Evolutionary conservation across 768 basidiomycete species (phyloP), one percentile per base, ranked within the genome.

Genomic region (Lactifluus hygrophoroides): DNA sequence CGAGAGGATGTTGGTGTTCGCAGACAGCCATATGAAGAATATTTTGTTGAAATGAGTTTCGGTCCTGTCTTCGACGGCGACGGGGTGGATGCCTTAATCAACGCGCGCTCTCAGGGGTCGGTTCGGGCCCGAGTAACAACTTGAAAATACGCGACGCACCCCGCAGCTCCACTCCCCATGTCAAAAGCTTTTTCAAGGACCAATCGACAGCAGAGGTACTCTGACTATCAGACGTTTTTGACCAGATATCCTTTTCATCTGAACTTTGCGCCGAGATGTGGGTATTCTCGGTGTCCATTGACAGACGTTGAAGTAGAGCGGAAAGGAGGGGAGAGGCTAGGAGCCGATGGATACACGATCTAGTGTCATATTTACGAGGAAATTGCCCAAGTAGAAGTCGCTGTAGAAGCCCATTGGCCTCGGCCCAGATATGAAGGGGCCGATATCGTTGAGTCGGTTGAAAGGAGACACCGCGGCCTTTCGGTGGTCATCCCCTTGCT

Each of bases 11-110:
- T 75, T 74, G 58, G 70, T 68, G 63, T 76, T 75, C 13, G 66
- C 65, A 5, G 74, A 74, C 16, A 76, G 48, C 73, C 72, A 76
- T 45, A 76, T 66, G 61, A 71, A 76, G 66, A 75, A 76, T 17
- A 74, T 69, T 52, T 74, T 75, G 67, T 64, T 68, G 64, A 71
- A 75, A 46, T 73, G 70, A 1, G 65, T 73, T 59, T 75, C 73
- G n/a, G 69, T 69, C 9, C 73, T 66, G 38, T 74, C 65, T 30
- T 71, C 62, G 8, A 63, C 52, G 4, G 68, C 57, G 1, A 74
- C 72, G 2, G 75, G 75, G 8, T 67, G 64, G 14, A 80, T 70
- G 27, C 72, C 72, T 72, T 6, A 34, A 21, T 9, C 19, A 28
- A 34, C 34, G 34, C 17, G 19, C 16, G 38, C 11, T 19, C 21